Evolutionary conservation across 2,329 filamentous ascomycete genomes (phyloP).

Genomic region (Diplodia seriata): DNA sequence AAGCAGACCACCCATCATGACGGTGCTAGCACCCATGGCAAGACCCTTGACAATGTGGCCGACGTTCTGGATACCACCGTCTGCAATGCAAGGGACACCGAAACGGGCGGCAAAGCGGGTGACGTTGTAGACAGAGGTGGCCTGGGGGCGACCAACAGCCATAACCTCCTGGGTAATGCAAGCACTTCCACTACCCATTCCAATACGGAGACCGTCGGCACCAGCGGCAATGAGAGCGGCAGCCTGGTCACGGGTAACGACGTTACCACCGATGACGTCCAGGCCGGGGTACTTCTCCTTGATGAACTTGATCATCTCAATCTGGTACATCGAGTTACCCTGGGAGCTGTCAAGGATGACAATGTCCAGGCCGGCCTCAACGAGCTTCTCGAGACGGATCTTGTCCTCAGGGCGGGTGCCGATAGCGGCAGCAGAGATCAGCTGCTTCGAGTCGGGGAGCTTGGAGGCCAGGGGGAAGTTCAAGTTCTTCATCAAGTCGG

Average conservation of each 20-base stretch:
- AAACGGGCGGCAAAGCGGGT: slow-evolving; percentile 88
- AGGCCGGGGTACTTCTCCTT: slow-evolving; percentile 85
- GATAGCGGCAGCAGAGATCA: slow-evolving; percentile 93
- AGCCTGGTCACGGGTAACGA: slow-evolving; percentile 96
- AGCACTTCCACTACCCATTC: slow-evolving; percentile 97
- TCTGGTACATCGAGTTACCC: slow-evolving; percentile 98
- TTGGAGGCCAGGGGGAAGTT: slow-evolving; percentile 97
- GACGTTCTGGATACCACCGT: slow-evolving; percentile 97
- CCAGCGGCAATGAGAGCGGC: slow-evolving; percentile 90
- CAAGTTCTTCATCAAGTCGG: slow-evolving; percentile 98
- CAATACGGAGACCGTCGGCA: slow-evolving; percentile 94
- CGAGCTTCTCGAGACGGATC: slow-evolving; percentile 80
- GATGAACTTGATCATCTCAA: slow-evolving; percentile 97
- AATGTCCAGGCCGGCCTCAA: slow-evolving; percentile 93
- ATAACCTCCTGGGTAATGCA: slow-evolving; percentile 99
- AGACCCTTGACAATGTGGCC: slow-evolving; percentile 99
- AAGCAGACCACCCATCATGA: slow-evolving; percentile 99
- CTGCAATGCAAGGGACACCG: slow-evolving; percentile 96
- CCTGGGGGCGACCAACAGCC: slow-evolving; percentile 96
- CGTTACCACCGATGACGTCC: slow-evolving; percentile 97
- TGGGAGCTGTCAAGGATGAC: slow-evolving; percentile 96
- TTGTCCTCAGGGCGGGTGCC: slow-evolving; percentile 96
- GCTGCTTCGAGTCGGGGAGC: slow-evolving; percentile 94
- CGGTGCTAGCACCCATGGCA: slow-evolving; percentile 87
- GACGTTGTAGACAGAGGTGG: slow-evolving; percentile 89